Conservation (phyloP, 2,329 filamentous ascomycete genomes). For the Fulvia fulva region DNA sequence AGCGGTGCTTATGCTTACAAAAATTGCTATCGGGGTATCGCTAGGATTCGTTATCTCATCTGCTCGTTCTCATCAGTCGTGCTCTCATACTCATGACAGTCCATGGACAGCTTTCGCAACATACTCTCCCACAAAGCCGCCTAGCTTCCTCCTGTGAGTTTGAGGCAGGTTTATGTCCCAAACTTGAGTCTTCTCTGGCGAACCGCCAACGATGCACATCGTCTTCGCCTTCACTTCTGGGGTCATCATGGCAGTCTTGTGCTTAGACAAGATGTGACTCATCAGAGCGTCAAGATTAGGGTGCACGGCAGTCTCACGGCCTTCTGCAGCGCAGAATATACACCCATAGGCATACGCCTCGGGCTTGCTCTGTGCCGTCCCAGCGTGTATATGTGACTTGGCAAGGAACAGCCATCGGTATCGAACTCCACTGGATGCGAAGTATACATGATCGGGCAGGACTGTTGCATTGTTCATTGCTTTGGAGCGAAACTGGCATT, state of each 20-base stretch:
- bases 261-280: constrained; percentile 36
- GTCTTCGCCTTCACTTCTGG: constrained; percentile 29
- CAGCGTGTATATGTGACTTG: constrained; percentile 11
- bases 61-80: not conserved
- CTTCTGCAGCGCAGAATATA: constrained; percentile 20
- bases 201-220: constrained; percentile 36
- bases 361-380: not conserved
- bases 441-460: constrained; percentile 9
- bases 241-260: constrained; percentile 31
- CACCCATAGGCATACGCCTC: constrained; percentile 16
- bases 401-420: constrained; percentile 20
- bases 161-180: constrained; percentile 5
- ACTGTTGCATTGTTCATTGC: not conserved
- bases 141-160: not conserved
- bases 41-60: not conserved
- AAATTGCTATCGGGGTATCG: not conserved
- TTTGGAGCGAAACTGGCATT: constrained; percentile 11
- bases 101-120: not conserved
- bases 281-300: constrained; percentile 26
- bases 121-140: not conserved
- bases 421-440: constrained; percentile 9
- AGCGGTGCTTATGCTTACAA: not conserved
- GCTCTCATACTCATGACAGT: not conserved
- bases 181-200: constrained; percentile 27
- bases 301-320: not conserved